These are phyloP conservation scores for Scutellaria barbata DNA, from an alignment of 257 asterid genomes.

Conservation along the genomic window DNA sequence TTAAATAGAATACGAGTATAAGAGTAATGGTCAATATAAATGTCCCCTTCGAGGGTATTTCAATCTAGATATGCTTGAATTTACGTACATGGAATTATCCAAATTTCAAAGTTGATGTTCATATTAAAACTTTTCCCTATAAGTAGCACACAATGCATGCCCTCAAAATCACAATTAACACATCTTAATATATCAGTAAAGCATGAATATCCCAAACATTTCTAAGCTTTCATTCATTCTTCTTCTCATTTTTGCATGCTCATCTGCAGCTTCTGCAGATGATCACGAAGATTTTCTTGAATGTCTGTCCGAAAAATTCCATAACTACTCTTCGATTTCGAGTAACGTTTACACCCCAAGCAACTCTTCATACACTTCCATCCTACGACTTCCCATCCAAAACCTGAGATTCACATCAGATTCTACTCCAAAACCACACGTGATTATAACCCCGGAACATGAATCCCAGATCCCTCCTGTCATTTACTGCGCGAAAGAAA, in stretches of 20 bases:
- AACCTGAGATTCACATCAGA: neutral
- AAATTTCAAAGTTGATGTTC: neutral
- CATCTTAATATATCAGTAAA: neutral
- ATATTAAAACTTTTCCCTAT: neutral
- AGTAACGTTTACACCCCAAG: neutral
- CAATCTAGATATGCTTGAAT: neutral
- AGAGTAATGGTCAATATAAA: neutral
- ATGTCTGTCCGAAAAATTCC: neutral
- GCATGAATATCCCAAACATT: neutral
- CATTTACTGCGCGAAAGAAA: conserved; percentile 34
- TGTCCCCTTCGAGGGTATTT: neutral
- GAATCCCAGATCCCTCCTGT: conserved; percentile 39
- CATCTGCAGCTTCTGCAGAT: conserved; percentile 9
- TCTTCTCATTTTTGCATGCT: neutral
- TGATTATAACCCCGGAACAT: conserved; percentile 35
- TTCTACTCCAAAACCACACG: neutral
- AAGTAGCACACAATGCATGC: neutral
- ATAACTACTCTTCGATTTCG: conserved; percentile 19
- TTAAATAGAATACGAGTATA: neutral
- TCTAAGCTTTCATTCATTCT: neutral
- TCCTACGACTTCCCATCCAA: neutral
- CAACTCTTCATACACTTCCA: conserved; percentile 5
- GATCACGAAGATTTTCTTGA: conserved; percentile 15
- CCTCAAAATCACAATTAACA: neutral
- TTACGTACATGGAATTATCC: neutral